Evolutionary conservation across 1,284 basidiomycete species (phyloP).

Genomic region (Farysia itapuensis): DNA sequence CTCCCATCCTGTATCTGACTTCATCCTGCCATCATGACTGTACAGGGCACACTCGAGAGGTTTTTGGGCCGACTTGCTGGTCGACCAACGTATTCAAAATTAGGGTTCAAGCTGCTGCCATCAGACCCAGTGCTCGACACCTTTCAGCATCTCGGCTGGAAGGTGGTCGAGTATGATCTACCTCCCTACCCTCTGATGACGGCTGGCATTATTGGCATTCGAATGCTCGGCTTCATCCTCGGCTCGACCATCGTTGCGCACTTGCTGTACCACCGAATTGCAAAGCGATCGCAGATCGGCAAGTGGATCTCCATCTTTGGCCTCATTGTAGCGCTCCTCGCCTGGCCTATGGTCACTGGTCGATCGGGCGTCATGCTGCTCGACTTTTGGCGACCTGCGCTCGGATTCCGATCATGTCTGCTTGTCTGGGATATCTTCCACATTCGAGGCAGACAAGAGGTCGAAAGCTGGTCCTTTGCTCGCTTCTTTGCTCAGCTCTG

Average conservation of each 20-base stretch:
- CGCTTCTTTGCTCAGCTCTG: constrained; percentile 56
- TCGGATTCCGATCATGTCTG: constrained; percentile 54
- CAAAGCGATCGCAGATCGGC: constrained; percentile 23
- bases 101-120: constrained; percentile 39
- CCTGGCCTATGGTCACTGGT: constrained; percentile 49
- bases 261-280: constrained; percentile 48
- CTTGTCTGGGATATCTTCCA: constrained; percentile 57
- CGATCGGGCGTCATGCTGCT: constrained; percentile 48
- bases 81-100: constrained; percentile 25
- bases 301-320: constrained; percentile 35
- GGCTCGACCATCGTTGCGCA: constrained; percentile 34
- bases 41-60: no score
- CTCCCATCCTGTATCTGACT: no score
- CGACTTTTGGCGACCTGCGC: constrained; percentile 55
- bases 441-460: constrained; percentile 49
- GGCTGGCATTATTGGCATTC: constrained; percentile 25
- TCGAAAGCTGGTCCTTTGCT: constrained; percentile 42
- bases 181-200: constrained; percentile 38
- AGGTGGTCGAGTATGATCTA: constrained; percentile 48
- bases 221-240: constrained; percentile 44
- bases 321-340: constrained; percentile 38
- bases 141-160: constrained; percentile 13
- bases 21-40: no score
- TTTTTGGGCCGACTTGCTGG: constrained; percentile 14
- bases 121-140: constrained; percentile 26